These are phyloP conservation scores for Meyerozyma athensensis DNA, from an alignment of 1,139 yeast genomes.

Conservation along the genomic window DNA sequence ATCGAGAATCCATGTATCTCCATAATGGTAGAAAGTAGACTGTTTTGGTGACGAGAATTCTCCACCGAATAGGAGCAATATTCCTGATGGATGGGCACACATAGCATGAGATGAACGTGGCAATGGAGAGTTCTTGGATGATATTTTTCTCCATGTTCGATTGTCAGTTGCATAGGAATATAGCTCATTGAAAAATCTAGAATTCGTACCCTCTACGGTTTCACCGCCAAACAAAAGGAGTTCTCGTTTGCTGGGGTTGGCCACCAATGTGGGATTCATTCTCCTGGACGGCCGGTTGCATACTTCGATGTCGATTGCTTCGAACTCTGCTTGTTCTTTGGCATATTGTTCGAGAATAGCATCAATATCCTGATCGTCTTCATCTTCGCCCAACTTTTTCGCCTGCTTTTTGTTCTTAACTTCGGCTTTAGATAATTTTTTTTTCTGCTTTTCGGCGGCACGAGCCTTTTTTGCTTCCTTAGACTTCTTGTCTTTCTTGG, in stretches of 20 bases:
- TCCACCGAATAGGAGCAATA: conserved; percentile 86
- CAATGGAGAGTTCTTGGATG: conserved; percentile 83
- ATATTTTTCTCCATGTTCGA: conserved; percentile 73
- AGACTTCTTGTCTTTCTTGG: conserved; percentile 78
- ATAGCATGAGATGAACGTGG: conserved; percentile 93
- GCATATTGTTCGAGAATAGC: conserved; percentile 76
- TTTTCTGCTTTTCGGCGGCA: conserved; percentile 77
- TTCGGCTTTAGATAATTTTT: conserved; percentile 70
- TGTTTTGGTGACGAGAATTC: conserved; percentile 97
- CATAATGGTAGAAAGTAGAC: conserved; percentile 91
- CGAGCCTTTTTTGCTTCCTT: conserved; percentile 92
- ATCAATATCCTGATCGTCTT: conserved; percentile 86
- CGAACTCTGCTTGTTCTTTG: conserved; percentile 71
- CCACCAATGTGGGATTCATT: conserved; percentile 68
- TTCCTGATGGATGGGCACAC: conserved; percentile 90
- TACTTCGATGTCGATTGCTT: conserved; percentile 60
- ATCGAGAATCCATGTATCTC: conserved; percentile 93
- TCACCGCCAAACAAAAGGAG: conserved; percentile 90
- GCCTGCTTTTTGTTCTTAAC: conserved; percentile 68
- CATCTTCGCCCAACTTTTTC: conserved; percentile 70
- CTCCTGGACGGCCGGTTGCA: conserved; percentile 61
- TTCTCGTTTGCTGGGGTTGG: conserved; percentile 73
- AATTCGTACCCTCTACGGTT: conserved; percentile 47
- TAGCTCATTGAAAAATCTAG: conserved; percentile 77
- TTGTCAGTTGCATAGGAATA: conserved; percentile 70